phyloP scores from a whole-genome alignment of 2,329 filamentous ascomycete genomes.

The Aspergillus ruber region DNA sequence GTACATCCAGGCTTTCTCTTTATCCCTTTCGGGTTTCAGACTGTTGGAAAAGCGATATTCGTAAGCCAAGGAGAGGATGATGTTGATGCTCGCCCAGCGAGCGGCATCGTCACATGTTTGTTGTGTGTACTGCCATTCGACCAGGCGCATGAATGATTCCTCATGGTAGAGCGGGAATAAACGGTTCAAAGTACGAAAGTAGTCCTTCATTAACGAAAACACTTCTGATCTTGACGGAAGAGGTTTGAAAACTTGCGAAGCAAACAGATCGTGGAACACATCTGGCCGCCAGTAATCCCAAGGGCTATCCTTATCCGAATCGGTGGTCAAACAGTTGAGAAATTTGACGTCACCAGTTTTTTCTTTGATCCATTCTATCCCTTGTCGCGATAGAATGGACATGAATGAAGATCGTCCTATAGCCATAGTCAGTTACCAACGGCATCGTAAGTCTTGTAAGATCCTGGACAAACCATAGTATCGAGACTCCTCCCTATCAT shows the following conservation, averaged over 20 bases:
- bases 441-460: neutral
- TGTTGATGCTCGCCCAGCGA: constrained; percentile 94
- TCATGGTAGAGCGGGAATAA: constrained; percentile 95
- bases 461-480: constrained; percentile 54
- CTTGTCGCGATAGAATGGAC: constrained; percentile 92
- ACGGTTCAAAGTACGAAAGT: constrained; percentile 94
- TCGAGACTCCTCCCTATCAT: constrained; percentile 79
- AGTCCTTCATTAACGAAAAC: constrained; percentile 77
- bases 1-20: constrained; percentile 85
- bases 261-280: constrained; percentile 85
- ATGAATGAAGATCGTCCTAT: constrained; percentile 85
- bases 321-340: constrained; percentile 75
- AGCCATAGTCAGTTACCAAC: neutral
- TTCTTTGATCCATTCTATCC: constrained; percentile 92
- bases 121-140: constrained; percentile 84
- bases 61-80: constrained; percentile 81
- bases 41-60: constrained; percentile 87
- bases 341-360: constrained; percentile 92
- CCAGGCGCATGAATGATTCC: constrained; percentile 90
- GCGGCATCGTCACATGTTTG: constrained; percentile 89
- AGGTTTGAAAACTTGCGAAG: constrained; percentile 69
- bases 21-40: constrained; percentile 76
- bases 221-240: constrained; percentile 80
- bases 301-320: constrained; percentile 77
- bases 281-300: constrained; percentile 96